Base-by-base conservation (phyloP, 345 rosid genomes). In the Bruguiera sexangula region DNA sequence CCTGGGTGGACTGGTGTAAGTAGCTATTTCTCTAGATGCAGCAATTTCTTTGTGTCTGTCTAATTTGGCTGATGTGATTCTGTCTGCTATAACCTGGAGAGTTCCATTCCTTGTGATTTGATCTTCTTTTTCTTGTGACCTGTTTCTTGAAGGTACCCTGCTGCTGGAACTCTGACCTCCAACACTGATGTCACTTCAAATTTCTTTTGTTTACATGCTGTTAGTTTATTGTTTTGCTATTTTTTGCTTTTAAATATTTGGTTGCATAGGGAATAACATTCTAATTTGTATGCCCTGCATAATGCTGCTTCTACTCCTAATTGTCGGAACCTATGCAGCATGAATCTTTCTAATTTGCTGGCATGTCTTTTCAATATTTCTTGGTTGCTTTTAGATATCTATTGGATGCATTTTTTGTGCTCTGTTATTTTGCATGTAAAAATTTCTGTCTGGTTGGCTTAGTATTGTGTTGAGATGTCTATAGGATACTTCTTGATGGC, bases 1-100 rank as follows among this genome's bases (percentile, higher is more conserved):
- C 91, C 86, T 79, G 83, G 89, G 16, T 96, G 99, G 99, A 84
- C 94, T 11, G 96, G 97, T 82, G 99, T 96, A 82, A 92, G 97
- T 68, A 58, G 61, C 69, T 73, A 29, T 58, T 58, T 39, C 57
- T 39, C 9, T 22, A n/a, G 56, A 26, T 59, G 46, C 50, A 43
- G 50, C 50, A 43, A 13, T 43, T 43, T 43, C 50, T 43, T 13
- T 43, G 15, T 19, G 19, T 37, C 13, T 13, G 46, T 54, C 60
- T 56, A 43, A 4, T 43, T 43, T 43, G 50, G 18, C 19, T 30
- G 53, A 22, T 19, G 31, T 63, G 50, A 43, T 43, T 51, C 6
- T 6, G 9, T 24, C 31, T 21, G 60, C 29, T 6, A 56, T 56
- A 56, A 2, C 26, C 18, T 56, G 30, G 18, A 56, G 16, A 56